phyloP scores from a whole-genome alignment of 1,139 yeast species.

The Nadsonia commutata region DNA sequence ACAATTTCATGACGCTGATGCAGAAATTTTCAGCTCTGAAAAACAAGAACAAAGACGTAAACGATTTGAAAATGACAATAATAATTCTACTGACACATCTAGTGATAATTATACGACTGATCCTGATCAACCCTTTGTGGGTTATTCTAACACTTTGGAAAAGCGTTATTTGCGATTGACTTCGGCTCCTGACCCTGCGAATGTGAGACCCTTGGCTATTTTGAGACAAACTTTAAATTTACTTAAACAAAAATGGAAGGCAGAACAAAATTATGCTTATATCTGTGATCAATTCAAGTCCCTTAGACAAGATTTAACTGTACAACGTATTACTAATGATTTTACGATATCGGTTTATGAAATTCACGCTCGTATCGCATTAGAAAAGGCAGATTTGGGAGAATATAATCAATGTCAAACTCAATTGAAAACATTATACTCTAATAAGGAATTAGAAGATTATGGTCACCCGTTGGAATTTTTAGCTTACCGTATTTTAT shows the following conservation, averaged over 20 bases:
- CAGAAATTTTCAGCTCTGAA: constrained; percentile 2
- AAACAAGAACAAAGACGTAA: constrained; percentile 11
- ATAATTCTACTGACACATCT: constrained; percentile 2
- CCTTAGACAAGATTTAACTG: constrained; percentile 82
- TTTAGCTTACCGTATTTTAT: constrained; percentile 59
- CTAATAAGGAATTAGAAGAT: constrained; percentile 36
- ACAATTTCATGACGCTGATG: constrained; percentile 2
- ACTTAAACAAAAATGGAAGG: constrained; percentile 40
- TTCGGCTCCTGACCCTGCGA: constrained; percentile 77
- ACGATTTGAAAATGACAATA: constrained; percentile 33
- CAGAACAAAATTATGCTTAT: constrained; percentile 50
- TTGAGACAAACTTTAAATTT: constrained; percentile 43
- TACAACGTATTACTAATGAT: constrained; percentile 70
- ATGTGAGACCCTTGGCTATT: constrained; percentile 59
- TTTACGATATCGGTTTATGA: constrained; percentile 74
- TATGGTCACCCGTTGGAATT: constrained; percentile 39
- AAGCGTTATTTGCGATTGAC: constrained; percentile 73
- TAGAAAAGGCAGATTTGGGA: constrained; percentile 72
- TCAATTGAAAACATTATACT: constrained; percentile 48
- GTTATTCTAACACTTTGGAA: constrained; percentile 51
- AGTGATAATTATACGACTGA: constrained; percentile 8
- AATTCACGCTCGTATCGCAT: constrained; percentile 74
- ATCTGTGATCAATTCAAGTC: constrained; percentile 84
- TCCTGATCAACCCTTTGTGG: constrained; percentile 33
- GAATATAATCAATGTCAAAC: constrained; percentile 94